Base-by-base conservation (phyloP, 2,329 filamentous ascomycete genomes). In the Massarina eburnea region DNA sequence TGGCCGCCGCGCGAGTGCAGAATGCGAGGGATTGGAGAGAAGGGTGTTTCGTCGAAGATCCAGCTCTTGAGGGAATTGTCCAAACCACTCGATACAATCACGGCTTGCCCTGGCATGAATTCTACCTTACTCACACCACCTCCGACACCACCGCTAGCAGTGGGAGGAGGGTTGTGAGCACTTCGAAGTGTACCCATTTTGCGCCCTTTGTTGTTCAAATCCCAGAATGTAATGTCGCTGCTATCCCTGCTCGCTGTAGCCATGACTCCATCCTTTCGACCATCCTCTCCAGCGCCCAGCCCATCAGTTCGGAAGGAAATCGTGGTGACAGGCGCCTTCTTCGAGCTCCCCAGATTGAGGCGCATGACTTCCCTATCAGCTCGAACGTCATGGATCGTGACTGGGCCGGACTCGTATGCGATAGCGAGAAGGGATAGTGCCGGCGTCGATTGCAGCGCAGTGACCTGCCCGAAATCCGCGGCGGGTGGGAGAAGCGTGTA, bases 11-110 rank as follows among this genome's bases (percentile, higher is more conserved):
- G 82, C 3, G 83, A 82, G 70, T 99, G 94, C 22, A 99, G 75
- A 20, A 90, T 86, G 15, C 92, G 83, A 2, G 94, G 94, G 9
- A 91, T 80, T 0, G 91, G 85, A 0, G 89, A 94, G 67, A 96
- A 96, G 0, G 92, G 91, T 0, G 85, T 86, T 67, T 95, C 86
- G 62, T 97, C 92, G 59, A 96, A 96, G 50, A 97, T 94, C 92
- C 92, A 96, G 4, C 91, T 91, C 67, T 92, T 95, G 48, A 99
- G 75, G 8, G 91, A 89, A 71, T 99, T 99, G 68, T 99, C 94
- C 38, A 88, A 79, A 4, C 94, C 95, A 54, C 90, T 94, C 8
- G 91, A 96, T 21, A 97, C 77, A 33, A 99, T 81, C 2, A 97
- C 86, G 4, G 90, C 88, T 67, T 99, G 95, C 0, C 91, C 92